phyloP scores from a whole-genome alignment of 2,329 filamentous ascomycete genomes.

The Sclerotinia sclerotiorum region DNA sequence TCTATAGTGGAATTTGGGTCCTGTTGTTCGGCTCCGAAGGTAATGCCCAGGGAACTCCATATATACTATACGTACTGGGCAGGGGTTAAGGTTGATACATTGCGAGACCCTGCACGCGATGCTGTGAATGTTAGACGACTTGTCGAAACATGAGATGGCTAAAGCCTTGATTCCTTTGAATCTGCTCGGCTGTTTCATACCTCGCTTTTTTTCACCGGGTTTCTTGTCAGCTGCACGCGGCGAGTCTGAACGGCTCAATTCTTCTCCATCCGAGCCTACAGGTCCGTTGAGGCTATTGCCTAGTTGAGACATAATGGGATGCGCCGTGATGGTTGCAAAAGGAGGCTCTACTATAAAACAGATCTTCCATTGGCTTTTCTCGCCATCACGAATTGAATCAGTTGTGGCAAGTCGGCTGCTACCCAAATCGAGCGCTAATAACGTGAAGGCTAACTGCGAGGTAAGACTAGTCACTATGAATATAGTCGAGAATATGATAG shows the following conservation, averaged over 20 bases:
- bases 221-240: conserved; percentile 9
- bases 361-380: conserved; percentile 1
- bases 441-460: background rate
- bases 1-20: background rate
- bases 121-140: conserved; percentile 32
- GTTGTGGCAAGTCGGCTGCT: background rate
- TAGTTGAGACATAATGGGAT: conserved; percentile 12
- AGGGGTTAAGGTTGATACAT: conserved; percentile 71
- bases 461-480: background rate
- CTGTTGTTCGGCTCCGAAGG: background rate
- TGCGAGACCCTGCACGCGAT: conserved; percentile 58
- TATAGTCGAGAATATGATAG: background rate
- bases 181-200: conserved; percentile 26
- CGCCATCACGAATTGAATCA: background rate
- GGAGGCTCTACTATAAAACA: background rate
- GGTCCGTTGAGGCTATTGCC: background rate
- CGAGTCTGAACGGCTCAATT: background rate
- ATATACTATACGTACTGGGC: conserved; percentile 19
- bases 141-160: background rate
- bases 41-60: background rate
- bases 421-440: background rate
- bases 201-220: conserved; percentile 30
- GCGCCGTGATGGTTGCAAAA: background rate
- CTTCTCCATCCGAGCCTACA: background rate
- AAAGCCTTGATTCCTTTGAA: background rate